Base-by-base conservation (phyloP, 1,284 basidiomycete species). In the Ustilago crameri region DNA sequence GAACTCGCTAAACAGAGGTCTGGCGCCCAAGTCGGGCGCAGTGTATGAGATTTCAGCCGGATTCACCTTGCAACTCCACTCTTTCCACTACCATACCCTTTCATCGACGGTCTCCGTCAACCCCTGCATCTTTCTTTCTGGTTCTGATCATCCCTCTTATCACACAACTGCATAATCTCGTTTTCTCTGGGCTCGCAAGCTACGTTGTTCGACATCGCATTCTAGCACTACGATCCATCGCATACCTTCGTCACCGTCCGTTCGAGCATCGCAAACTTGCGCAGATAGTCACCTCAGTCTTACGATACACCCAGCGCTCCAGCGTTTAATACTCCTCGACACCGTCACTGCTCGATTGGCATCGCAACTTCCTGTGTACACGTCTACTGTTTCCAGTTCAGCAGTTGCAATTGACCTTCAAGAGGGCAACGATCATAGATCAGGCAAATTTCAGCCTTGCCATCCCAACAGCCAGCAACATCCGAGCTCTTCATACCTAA, bases 221-320 rank as follows among this genome's bases (percentile, higher is more conserved):
- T 50, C 46, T 38, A 34, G 41, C 38, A n/a, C n/a, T 18, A 41
- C 49, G 49, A 41, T 51, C 26, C 27, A 53, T 53, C 48, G 52
- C 44, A 50, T 46, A 51, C 23, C 26, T 46, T 26, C 32, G 43
- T 41, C 48, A 55, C 44, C 48, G 26, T 46, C 45, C 35, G 22
- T 44, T 14, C 42, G 47, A 46, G 47, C 51, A 54, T 49, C 34
- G 23, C 34, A 27, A 34, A 7, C 22, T 20, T 41, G 42, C 51
- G 24, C 38, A 38, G 26, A 42, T 23, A 3, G 5, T 3, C 20
- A 42, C 22, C 22, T 9, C 17, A 37, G 5, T n/a, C n/a, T 9
- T 9, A 37, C 35, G 14, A 37, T n/a, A 5, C 35, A 37, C 17
- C 35, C n/a, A n/a, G 12, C 35, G n/a, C 35, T n/a, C 12, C n/a